Conservation (phyloP, 441 rosid species). For the Daphne laureola region DNA sequence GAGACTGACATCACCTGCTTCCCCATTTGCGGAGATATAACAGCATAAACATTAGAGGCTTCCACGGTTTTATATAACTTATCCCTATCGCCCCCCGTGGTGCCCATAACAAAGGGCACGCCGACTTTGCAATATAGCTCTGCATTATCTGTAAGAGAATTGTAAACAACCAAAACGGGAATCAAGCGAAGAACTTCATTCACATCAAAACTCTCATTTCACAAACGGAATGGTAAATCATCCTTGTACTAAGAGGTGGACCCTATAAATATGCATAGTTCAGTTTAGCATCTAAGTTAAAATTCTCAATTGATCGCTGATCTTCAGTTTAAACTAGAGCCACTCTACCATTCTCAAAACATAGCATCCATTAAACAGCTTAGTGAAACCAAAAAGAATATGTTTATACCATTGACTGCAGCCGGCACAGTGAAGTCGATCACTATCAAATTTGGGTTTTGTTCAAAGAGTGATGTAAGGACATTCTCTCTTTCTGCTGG, state of each 20-base stretch:
- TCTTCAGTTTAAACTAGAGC: too few species aligned
- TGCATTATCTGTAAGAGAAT: slow-evolving; percentile 45
- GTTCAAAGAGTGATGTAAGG: slow-evolving; percentile 42
- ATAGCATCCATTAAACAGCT: too few species aligned
- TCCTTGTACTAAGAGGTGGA: too few species aligned
- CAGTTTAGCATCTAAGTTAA: too few species aligned
- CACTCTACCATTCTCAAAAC: too few species aligned
- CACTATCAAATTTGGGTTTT: slow-evolving; percentile 60
- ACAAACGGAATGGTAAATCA: too few species aligned
- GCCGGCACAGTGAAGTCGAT: slow-evolving; percentile 82
- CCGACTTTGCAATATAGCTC: slow-evolving; percentile 76
- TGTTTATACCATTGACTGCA: slow-evolving; percentile 69
- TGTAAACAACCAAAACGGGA: background rate
- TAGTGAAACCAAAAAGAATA: background rate
- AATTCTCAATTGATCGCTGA: too few species aligned
- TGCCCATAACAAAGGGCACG: slow-evolving; percentile 89
- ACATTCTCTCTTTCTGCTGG: slow-evolving; percentile 67
- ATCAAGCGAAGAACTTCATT: background rate
- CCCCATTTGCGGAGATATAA: slow-evolving; percentile 90
- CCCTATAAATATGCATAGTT: too few species aligned
- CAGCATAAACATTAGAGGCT: slow-evolving; percentile 55
- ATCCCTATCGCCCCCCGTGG: slow-evolving; percentile 78
- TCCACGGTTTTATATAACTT: slow-evolving; percentile 47
- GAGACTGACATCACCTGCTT: slow-evolving; percentile 40
- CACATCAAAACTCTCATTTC: too few species aligned